Percentiles rank a stretch among this genome's conserved stretches.
Conservation (phyloP, 2,329 filamentous ascomycete genomes). For the Emergomyces pasteurianus region DNA sequence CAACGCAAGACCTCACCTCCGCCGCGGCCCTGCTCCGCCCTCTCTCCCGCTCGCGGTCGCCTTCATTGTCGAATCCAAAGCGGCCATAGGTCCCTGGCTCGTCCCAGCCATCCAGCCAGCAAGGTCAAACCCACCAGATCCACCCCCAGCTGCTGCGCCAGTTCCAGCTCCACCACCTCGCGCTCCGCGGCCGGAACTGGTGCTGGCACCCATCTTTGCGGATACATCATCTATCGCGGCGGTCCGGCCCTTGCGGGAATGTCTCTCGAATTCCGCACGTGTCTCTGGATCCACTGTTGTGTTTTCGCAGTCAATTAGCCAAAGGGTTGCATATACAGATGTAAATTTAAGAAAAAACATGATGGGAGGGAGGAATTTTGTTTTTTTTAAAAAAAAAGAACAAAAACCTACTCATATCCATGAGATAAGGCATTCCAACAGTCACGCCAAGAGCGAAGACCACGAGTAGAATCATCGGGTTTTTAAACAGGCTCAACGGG, state of each 20-base stretch:
- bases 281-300: slow-evolving; percentile 97
- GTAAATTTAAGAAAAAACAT: too few relatives aligned
- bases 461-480: slow-evolving; percentile 92
- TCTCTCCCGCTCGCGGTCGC: neutral
- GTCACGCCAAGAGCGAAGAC: slow-evolving; percentile 72
- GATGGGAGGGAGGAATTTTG: too few relatives aligned
- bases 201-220: neutral
- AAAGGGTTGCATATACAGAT: neutral
- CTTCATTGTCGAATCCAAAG: slow-evolving; percentile 20
- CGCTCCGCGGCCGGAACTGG: slow-evolving; percentile 13
- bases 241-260: slow-evolving; percentile 46
- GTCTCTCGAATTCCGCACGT: slow-evolving; percentile 81
- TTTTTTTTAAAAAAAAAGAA: neutral
- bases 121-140: slow-evolving; percentile 50
- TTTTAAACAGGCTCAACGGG: slow-evolving; percentile 73
- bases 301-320: slow-evolving; percentile 1
- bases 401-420: slow-evolving; percentile 74
- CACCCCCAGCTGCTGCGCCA: slow-evolving; percentile 31
- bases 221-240: slow-evolving; percentile 27
- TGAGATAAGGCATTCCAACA: slow-evolving; percentile 84
- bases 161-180: slow-evolving; percentile 31
- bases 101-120: slow-evolving; percentile 56
- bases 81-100: slow-evolving; percentile 21
- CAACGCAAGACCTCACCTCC: neutral
- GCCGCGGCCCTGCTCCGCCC: neutral